Conservation (phyloP, 1,139 yeast genomes). For the Hansenula anomala region DNA sequence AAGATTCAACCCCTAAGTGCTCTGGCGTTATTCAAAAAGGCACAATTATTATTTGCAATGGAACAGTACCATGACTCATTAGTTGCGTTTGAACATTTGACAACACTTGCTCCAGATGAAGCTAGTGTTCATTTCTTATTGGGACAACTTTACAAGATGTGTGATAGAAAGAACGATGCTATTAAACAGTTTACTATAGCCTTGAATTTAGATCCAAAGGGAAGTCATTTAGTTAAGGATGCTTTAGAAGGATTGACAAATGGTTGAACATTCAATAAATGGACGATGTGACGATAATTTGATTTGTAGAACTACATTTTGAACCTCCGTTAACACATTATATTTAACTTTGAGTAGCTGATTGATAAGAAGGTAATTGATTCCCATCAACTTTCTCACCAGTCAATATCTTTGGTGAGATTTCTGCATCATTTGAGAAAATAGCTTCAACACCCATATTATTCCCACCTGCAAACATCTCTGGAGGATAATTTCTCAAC, state of each 20-base stretch:
- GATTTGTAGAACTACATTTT: too few species aligned
- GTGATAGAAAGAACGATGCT: conserved; percentile 72
- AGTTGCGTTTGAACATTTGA: conserved; percentile 65
- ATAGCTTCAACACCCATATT: too few species aligned
- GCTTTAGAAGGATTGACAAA: conserved; percentile 53
- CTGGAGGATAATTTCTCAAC: not conserved
- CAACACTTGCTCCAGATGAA: conserved; percentile 76
- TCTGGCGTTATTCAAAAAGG: conserved; percentile 84
- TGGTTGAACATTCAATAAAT: not conserved
- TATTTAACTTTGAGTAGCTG: not conserved
- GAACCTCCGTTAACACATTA: not conserved
- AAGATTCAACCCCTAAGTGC: conserved; percentile 84
- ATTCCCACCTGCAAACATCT: too few species aligned
- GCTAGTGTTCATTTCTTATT: conserved; percentile 87
- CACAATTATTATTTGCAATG: conserved; percentile 71
- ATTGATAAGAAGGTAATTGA: not conserved
- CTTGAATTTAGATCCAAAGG: conserved; percentile 88
- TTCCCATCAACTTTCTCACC: too few species aligned
- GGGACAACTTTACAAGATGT: conserved; percentile 80
- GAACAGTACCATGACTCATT: conserved; percentile 71
- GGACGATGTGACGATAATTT: too few species aligned
- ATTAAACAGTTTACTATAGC: conserved; percentile 87
- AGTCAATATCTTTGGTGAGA: too few species aligned
- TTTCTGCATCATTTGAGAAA: too few species aligned
- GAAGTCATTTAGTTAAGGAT: conserved; percentile 79